phyloP scores from a whole-genome alignment of 129 eudicot species.

The Pseudognaphalium luteoalbum region DNA sequence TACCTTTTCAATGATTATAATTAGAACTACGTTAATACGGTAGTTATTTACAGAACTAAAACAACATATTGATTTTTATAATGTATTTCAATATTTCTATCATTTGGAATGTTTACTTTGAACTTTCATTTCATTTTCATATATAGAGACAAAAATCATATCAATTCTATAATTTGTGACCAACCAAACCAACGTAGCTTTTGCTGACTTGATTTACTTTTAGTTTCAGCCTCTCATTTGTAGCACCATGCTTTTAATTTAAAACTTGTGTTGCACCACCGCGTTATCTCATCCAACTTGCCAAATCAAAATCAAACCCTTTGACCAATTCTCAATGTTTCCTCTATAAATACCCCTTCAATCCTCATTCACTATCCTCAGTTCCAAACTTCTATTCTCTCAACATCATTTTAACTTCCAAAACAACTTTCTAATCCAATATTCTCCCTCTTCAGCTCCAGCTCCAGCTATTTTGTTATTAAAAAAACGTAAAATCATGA shows the following conservation, averaged over 20 bases:
- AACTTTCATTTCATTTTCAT: background rate
- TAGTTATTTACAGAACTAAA: no score
- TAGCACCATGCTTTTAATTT: background rate
- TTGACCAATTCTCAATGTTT: conserved; percentile 21
- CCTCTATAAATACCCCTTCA: conserved; percentile 35
- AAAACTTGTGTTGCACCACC: background rate
- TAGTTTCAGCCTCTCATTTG: conserved; percentile 3
- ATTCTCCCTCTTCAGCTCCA: background rate
- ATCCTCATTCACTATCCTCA: conserved; percentile 2
- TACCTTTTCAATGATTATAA: no score
- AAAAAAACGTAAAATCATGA: conserved; percentile 28
- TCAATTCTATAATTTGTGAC: background rate
- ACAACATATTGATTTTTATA: no score
- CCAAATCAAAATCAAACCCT: conserved; percentile 23
- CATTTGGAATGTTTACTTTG: no score
- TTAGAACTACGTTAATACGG: no score
- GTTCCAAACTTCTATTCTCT: background rate
- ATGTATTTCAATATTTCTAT: no score
- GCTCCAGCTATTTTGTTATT: background rate
- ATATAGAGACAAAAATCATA: background rate
- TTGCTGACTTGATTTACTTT: background rate
- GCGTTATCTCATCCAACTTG: conserved; percentile 16
- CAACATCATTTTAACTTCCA: background rate
- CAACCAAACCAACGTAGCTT: background rate
- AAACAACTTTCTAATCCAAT: background rate